These are phyloP conservation scores for Heritiera littoralis DNA, from an alignment of 345 rosid species.

Conservation along the genomic window DNA sequence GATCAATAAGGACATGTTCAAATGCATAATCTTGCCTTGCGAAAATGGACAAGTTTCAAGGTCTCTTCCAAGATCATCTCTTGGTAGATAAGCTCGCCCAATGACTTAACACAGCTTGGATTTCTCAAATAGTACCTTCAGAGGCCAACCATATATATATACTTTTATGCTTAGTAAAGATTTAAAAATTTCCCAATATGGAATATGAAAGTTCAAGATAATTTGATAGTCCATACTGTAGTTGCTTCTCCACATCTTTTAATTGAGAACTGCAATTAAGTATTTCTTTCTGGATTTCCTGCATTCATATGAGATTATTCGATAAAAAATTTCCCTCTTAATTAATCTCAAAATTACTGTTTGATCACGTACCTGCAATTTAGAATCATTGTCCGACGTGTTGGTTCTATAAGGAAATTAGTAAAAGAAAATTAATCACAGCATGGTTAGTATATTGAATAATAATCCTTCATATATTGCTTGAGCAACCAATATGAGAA, in stretches of 20 bases:
- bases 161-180: background rate
- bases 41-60: slow-evolving; percentile 12
- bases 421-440: background rate
- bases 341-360: background rate
- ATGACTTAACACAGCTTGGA: background rate
- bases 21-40: slow-evolving; percentile 3
- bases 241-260: slow-evolving; percentile 14
- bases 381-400: background rate
- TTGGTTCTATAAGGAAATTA: background rate
- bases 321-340: too few relatives aligned
- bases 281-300: slow-evolving; percentile 12
- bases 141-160: background rate
- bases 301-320: background rate
- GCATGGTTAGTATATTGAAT: background rate
- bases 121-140: slow-evolving; percentile 8
- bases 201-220: background rate
- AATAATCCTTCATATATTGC: too few relatives aligned
- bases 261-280: background rate
- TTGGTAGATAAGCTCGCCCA: background rate
- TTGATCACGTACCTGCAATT: background rate
- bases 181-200: background rate
- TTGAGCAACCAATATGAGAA: background rate
- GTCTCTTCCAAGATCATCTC: slow-evolving; percentile 18
- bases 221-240: background rate
- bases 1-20: background rate